phyloP scores from a whole-genome alignment of 2,329 filamentous ascomycete species.

The Ceratocystis variospora region DNA sequence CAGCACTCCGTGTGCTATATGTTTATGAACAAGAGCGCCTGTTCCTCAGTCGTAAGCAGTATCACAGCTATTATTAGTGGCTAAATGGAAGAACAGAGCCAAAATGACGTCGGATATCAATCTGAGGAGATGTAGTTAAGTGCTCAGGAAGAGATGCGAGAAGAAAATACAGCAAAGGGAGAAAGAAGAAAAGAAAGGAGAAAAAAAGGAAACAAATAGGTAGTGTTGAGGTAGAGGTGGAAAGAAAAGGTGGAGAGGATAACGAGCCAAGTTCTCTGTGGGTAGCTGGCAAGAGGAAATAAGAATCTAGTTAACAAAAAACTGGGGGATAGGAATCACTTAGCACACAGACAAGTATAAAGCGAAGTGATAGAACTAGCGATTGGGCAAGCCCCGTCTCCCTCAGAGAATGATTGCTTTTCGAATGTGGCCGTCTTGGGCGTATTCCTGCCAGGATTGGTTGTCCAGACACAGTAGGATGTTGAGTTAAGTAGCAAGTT shows the following conservation, averaged over 20 bases:
- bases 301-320: background rate
- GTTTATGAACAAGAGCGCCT: conserved; percentile 1
- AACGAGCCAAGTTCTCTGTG: background rate
- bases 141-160: background rate
- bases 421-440: background rate
- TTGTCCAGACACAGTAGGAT: background rate
- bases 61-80: background rate
- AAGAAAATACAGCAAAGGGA: background rate
- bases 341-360: background rate
- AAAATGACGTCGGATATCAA: background rate
- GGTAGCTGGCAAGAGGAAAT: background rate
- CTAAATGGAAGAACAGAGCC: background rate
- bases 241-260: background rate
- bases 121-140: background rate
- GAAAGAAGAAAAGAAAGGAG: background rate
- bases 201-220: background rate
- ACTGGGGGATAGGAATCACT: background rate
- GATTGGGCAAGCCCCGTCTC: background rate
- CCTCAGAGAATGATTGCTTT: background rate
- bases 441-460: background rate
- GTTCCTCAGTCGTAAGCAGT: background rate
- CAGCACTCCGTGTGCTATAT: conserved; percentile 8
- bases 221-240: background rate
- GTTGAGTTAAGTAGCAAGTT: background rate
- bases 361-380: background rate